Evolutionary conservation across 306 rosid genomes (phyloP), one percentile per base, ranked within the genome.

Genomic region (Quillaja saponaria): DNA sequence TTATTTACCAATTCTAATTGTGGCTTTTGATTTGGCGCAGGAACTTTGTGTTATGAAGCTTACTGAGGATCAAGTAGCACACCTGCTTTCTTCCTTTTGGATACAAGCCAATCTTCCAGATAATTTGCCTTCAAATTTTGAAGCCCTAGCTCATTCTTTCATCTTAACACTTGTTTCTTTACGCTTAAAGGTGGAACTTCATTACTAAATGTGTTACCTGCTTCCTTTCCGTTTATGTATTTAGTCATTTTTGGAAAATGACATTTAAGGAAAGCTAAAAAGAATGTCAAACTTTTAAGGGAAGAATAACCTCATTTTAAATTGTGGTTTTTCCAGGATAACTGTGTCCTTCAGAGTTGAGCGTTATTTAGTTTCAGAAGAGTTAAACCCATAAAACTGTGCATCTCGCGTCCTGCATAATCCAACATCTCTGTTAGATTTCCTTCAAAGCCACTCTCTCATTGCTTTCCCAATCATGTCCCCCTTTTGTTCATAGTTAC

Each of bases 61-160:
- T 40, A 80, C 75, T 49, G 99, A 94, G 78, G 99, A 94, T 76
- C 99, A 94, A 74, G 71, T 94, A 55, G 78, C 80, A 17, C 88
- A 85, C 64, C 83, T 94, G 77, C 84, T 89, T 16, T 94, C 99
- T 70, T 82, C 97, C 31, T 85, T 94, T 73, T 94, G 99, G 97
- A 82, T 89, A 44, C 91, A 94, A 77, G 85, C 95, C 51, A 85
- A 64, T 63, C 84, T 87, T 63, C 82, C 90, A 0, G 95, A 94
- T 78, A 94, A 87, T 77, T 72, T 87, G 46, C 99, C 97, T 66
- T 78, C 99, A 65, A 94, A 89, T 76, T 18, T 87, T 67, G 95
- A 94, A 74, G 94, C 99, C 48, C 69, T 94, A 55, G 82, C 87
- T 64, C 90, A 85, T 69, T 86, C 97, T 61, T 94, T 83, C 71